Conservation (phyloP, 768 basidiomycete genomes). For the Cyathus striatus region DNA sequence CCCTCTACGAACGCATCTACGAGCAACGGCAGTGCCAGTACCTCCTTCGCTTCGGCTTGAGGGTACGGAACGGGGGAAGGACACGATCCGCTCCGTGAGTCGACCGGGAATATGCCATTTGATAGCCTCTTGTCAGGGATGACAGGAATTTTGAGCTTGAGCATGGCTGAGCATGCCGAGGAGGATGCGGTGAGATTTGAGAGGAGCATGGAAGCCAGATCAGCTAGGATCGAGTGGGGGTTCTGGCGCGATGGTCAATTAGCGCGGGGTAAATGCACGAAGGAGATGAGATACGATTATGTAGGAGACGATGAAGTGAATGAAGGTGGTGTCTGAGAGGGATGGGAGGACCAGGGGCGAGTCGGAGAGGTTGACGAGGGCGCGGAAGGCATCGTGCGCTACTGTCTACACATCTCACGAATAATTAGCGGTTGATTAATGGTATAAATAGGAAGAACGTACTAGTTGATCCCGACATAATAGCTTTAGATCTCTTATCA, state of each 20-base stretch:
- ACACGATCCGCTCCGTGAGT: constrained; percentile 79
- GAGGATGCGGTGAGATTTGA: constrained; percentile 88
- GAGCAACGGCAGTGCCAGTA: constrained; percentile 74
- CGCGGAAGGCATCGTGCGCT: constrained; percentile 93
- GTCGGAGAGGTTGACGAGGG: constrained; percentile 91
- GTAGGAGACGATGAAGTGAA: constrained; percentile 83
- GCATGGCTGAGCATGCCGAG: constrained; percentile 55
- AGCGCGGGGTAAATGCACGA: background rate
- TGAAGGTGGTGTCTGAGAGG: constrained; percentile 68
- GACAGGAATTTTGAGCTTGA: constrained; percentile 63
- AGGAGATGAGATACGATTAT: constrained; percentile 65
- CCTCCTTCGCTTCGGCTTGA: constrained; percentile 40
- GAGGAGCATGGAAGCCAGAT: constrained; percentile 94
- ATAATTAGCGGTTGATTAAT: constrained; percentile 8
- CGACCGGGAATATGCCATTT: constrained; percentile 61
- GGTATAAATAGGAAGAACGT: constrained; percentile 11
- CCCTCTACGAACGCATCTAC: constrained; percentile 85
- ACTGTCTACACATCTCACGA: constrained; percentile 75
- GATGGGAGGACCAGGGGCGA: constrained; percentile 60
- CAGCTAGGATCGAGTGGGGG: constrained; percentile 85
- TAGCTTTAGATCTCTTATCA: constrained; percentile 77
- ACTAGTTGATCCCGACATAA: constrained; percentile 89
- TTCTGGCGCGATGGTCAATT: constrained; percentile 45
- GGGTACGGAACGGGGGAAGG: constrained; percentile 72
- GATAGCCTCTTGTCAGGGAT: constrained; percentile 44